Evolutionary conservation across 2,329 filamentous ascomycete species (phyloP), one percentile per base, ranked within the genome.

Genomic region (Penicillium sp.): DNA sequence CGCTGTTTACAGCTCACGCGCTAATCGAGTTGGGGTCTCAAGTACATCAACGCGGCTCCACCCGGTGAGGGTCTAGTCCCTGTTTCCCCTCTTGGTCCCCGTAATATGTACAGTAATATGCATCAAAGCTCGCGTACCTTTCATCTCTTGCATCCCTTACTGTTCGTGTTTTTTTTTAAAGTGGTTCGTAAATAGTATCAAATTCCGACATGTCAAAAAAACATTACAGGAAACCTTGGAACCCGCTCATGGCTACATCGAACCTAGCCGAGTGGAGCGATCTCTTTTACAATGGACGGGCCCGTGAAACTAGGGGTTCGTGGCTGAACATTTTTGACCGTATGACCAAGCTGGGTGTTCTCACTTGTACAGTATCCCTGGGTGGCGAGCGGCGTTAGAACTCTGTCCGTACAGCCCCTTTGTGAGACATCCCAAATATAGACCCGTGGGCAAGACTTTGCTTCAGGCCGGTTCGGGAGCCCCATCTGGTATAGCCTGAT

Each of bases 401-500:
- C 36, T 13, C 36, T 9, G 34, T 13, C 36, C 12, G 34, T 38
- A 38, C 33, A 10, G 34, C 45, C 42, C 24, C 42, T 53, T 47
- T 53, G 55, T 58, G 58, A 60, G 58, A 60, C 58, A 60, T 56
- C 48, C 58, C 53, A 60, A 60, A 60, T 60, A 56, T 60, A 60
- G 57, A 29, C 10, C 28, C 28, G 28, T 29, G 28, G 28, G 10
- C 28, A 29, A 21, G 18, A n/a, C 36, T 18, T 21, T 21, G 16
- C 7, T 39, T 23, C 16, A 38, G 34, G 21, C 7, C 34, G 6
- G 16, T 16, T 38, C 34, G 34, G 16, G 34, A 39, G 18, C 18
- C 18, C 36, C 36, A 23, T 21, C 12, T 18, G 36, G 36, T 10
- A 21, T 42, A 7, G 21, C 23, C 13, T 42, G 41, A 42, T 42